These are phyloP conservation scores for Ajuga chamaepitys DNA, from an alignment of 257 asterid species.

Conservation along the genomic window DNA sequence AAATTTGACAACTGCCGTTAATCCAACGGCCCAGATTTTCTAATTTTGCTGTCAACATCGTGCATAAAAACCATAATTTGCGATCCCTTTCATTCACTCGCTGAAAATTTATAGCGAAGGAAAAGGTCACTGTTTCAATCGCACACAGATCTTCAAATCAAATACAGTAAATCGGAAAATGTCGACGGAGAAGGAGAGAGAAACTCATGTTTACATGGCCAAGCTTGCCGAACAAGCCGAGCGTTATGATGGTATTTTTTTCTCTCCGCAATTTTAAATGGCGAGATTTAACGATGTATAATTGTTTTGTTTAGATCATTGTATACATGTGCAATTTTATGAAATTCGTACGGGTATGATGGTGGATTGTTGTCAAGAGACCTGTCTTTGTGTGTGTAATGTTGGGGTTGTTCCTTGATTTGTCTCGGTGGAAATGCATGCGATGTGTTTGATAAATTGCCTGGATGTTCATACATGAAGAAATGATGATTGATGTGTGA, in stretches of 20 bases:
- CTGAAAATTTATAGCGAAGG: neutral
- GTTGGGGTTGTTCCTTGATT: too few species aligned
- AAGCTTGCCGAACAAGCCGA: conserved; percentile 90
- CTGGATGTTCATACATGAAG: neutral
- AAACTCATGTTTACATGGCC: conserved; percentile 74
- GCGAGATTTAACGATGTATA: neutral
- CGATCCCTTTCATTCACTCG: conserved; percentile 1
- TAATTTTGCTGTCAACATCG: neutral
- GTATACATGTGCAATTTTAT: neutral
- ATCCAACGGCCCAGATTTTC: conserved; percentile 23
- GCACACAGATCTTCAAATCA: neutral
- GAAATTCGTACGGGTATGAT: neutral
- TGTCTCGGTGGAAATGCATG: too few species aligned
- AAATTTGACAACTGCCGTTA: conserved; percentile 10
- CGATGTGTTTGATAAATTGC: neutral
- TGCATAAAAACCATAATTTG: conserved; percentile 1
- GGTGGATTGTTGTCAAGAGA: neutral
- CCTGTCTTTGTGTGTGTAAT: neutral
- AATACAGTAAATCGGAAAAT: conserved; percentile 9
- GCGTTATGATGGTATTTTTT: conserved; percentile 67
- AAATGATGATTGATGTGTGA: neutral
- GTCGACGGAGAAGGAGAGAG: conserved; percentile 72
- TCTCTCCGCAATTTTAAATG: neutral
- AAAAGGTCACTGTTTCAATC: neutral
- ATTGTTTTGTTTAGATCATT: conserved; percentile 10